These are phyloP conservation scores for Pulicaria dysenterica DNA, from an alignment of 129 eudicot genomes.

Conservation along the genomic window DNA sequence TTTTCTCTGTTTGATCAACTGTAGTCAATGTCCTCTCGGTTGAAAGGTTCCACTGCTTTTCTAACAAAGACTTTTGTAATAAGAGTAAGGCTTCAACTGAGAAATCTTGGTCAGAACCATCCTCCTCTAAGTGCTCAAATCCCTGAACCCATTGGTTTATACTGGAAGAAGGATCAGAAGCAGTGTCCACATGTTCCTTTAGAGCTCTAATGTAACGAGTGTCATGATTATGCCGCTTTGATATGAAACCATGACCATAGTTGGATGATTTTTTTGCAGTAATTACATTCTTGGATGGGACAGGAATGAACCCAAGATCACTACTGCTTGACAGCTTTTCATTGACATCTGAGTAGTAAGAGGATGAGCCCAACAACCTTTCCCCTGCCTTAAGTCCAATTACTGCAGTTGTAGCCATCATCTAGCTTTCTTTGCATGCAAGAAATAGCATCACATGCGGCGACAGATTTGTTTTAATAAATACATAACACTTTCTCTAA, in stretches of 20 bases:
- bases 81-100: slow-evolving; percentile 73
- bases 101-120: slow-evolving; percentile 36
- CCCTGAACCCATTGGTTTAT: slow-evolving; percentile 49
- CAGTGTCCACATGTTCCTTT: slow-evolving; percentile 55
- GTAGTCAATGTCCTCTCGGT: slow-evolving; percentile 37
- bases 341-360: slow-evolving; percentile 62
- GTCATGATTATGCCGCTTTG: slow-evolving; percentile 39
- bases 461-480: not conserved
- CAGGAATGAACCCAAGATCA: slow-evolving; percentile 35
- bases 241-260: slow-evolving; percentile 42
- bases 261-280: slow-evolving; percentile 50
- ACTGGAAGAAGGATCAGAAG: slow-evolving; percentile 43
- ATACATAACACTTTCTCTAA: slow-evolving; percentile 24
- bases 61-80: slow-evolving; percentile 82
- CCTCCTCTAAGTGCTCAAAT: slow-evolving; percentile 34
- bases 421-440: slow-evolving; percentile 35
- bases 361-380: slow-evolving; percentile 65
- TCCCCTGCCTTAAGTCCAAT: slow-evolving; percentile 85
- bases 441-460: slow-evolving; percentile 26
- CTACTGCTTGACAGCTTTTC: slow-evolving; percentile 56
- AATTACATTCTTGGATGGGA: slow-evolving; percentile 53
- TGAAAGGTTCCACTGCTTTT: slow-evolving; percentile 88
- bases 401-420: slow-evolving; percentile 87
- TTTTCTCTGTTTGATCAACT: slow-evolving; percentile 29
- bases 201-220: slow-evolving; percentile 58